Evolutionary conservation across 495 filamentous ascomycete species (phyloP).

Genomic region (Cairneyella variabilis): DNA sequence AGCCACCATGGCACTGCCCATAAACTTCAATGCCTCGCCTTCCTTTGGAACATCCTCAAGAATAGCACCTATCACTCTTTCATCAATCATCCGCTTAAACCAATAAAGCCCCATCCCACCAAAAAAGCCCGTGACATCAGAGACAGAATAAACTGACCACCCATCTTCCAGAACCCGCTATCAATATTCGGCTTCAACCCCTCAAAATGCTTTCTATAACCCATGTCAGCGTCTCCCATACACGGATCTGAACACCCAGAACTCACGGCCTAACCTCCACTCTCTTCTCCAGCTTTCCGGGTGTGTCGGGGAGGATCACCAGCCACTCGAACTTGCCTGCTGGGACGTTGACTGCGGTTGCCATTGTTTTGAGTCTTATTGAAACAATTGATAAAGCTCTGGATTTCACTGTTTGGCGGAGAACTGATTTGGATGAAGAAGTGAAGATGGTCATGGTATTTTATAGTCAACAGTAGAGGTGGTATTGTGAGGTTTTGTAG

Average conservation of each 20-base stretch:
- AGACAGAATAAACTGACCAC: slow-evolving; percentile 41
- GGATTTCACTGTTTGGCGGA: too few species aligned
- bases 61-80: slow-evolving; percentile 59
- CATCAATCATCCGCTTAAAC: neutral
- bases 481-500: too few species aligned
- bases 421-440: too few species aligned
- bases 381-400: too few species aligned
- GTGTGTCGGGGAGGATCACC: slow-evolving; percentile 76
- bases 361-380: too few species aligned
- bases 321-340: slow-evolving; percentile 73
- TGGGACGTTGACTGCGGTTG: too few species aligned
- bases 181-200: slow-evolving; percentile 41
- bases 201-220: slow-evolving; percentile 52
- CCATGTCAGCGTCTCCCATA: neutral
- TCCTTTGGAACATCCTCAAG: slow-evolving; percentile 63
- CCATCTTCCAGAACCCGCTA: slow-evolving; percentile 47
- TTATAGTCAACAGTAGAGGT: too few species aligned
- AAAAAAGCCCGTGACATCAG: neutral
- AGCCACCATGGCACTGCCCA: slow-evolving; percentile 64
- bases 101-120: neutral
- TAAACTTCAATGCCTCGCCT: slow-evolving; percentile 59
- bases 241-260: neutral
- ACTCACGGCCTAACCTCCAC: slow-evolving; percentile 70
- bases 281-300: slow-evolving; percentile 60
- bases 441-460: too few species aligned